Percentiles rank a stretch among this genome's conserved stretches.
Conservation (phyloP, 768 basidiomycete species). For the Panaeolus papilionaceus region DNA sequence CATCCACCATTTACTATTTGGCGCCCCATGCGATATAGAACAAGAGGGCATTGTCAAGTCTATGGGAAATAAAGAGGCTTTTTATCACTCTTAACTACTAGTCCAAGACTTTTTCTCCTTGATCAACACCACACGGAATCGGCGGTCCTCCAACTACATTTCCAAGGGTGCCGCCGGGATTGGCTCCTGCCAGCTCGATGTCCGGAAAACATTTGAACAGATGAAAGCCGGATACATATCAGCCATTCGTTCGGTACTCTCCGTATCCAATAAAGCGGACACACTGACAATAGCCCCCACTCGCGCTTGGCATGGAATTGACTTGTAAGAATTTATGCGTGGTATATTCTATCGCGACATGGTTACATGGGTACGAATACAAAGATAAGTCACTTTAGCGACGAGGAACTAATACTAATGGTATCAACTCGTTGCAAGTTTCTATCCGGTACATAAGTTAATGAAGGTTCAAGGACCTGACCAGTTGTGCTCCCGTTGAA, state of each 20-base stretch:
- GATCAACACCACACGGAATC: neutral
- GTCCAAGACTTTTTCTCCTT: neutral
- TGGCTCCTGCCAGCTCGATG: conserved; percentile 5
- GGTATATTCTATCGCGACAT: conserved; percentile 20
- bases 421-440: conserved; percentile 14
- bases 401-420: conserved; percentile 1
- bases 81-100: neutral
- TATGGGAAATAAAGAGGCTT: conserved; percentile 7
- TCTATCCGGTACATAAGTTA: conserved; percentile 18
- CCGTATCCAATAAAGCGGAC: neutral
- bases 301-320: neutral
- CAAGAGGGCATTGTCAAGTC: neutral
- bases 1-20: neutral
- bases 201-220: neutral
- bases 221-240: conserved; percentile 4
- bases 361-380: conserved; percentile 9
- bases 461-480: conserved; percentile 14
- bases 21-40: conserved; percentile 6
- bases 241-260: neutral
- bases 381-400: conserved; percentile 8
- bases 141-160: neutral
- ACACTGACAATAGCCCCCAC: neutral
- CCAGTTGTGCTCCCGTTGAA: conserved; percentile 23
- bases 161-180: conserved; percentile 3
- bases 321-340: neutral